phyloP scores from a whole-genome alignment of 169 alveolate genomes.

The Plasmodium fragile region DNA sequence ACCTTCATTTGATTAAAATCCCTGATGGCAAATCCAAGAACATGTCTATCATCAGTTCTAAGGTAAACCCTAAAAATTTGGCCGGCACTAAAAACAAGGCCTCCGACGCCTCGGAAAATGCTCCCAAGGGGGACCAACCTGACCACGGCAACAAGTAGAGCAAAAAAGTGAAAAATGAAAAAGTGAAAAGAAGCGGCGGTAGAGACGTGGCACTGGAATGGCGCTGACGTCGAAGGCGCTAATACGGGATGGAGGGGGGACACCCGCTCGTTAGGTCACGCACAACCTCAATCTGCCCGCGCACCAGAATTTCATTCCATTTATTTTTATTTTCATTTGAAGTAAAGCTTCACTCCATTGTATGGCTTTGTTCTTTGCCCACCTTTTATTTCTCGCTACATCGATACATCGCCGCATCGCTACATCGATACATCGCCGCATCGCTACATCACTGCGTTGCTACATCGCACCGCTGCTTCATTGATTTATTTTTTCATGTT shows the following conservation, averaged over 20 bases:
- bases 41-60: constrained; percentile 64
- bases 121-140: background rate
- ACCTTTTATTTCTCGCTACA: background rate
- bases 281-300: background rate
- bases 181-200: background rate
- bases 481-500: background rate
- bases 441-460: background rate
- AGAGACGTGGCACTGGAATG: background rate
- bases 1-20: constrained; percentile 89
- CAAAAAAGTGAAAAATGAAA: background rate
- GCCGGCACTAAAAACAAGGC: constrained; percentile 43
- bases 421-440: background rate
- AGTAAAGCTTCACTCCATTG: background rate
- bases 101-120: background rate
- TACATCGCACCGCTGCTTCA: background rate
- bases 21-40: constrained; percentile 94
- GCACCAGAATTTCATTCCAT: background rate
- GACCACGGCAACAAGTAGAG: background rate
- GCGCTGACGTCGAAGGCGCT: background rate
- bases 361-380: background rate
- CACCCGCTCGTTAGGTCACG: background rate
- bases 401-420: background rate
- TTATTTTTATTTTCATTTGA: background rate
- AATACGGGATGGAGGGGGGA: background rate
- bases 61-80: constrained; percentile 46